A percentile compares a stretch with the other conserved stretches of the same genome.
Evolutionary conservation across 192 early-diverging fungal genomes (phyloP).

Genomic region (Linnemannia elongata): DNA sequence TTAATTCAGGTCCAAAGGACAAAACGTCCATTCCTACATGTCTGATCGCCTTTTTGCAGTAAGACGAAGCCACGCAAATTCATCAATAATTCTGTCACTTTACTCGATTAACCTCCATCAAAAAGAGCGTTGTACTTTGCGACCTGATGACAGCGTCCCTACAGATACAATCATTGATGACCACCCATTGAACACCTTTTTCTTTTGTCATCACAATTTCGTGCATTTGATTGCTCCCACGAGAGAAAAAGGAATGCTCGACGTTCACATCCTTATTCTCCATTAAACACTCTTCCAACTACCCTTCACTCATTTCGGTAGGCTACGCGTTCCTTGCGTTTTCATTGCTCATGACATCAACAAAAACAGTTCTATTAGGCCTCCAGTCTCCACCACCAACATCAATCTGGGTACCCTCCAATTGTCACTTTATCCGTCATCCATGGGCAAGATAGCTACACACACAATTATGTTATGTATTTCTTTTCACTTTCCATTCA

Average conservation of each 20-base stretch:
- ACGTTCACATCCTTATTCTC: too few species aligned
- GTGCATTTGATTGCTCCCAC: too few species aligned
- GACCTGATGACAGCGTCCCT: too few species aligned
- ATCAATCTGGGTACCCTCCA: neutral
- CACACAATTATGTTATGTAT: neutral
- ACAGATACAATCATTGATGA: too few species aligned
- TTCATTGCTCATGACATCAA: neutral
- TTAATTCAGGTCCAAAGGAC: neutral
- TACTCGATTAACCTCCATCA: neutral
- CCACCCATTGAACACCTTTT: too few species aligned
- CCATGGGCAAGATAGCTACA: neutral
- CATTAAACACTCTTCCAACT: too few species aligned
- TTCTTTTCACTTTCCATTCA: neutral
- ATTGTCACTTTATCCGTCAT: slow-evolving; percentile 1
- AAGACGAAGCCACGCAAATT: neutral
- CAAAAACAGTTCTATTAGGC: neutral
- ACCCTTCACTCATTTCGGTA: neutral
- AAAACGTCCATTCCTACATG: neutral
- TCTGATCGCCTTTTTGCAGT: neutral
- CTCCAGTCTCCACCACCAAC: neutral
- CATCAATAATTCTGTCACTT: neutral
- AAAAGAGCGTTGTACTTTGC: neutral
- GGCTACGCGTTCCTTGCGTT: neutral
- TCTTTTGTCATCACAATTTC: too few species aligned
- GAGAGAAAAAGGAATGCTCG: too few species aligned